A percentile compares a stretch with the other conserved stretches of the same genome.
Conservation (phyloP, 2,329 filamentous ascomycete genomes). For the Periglandula ipomoeae region DNA sequence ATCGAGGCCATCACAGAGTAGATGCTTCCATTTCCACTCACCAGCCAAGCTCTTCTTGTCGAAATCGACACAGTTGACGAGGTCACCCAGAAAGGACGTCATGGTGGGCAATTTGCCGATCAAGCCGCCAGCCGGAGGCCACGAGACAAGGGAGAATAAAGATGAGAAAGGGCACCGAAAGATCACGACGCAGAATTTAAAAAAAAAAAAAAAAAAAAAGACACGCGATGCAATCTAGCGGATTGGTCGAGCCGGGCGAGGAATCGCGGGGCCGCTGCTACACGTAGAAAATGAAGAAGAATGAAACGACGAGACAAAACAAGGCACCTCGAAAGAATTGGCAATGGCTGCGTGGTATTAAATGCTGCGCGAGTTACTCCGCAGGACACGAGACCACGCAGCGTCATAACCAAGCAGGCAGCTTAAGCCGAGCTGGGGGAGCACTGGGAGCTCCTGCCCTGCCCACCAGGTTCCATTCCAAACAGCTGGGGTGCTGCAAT, state of each 20-base stretch:
- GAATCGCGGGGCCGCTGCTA: too few relatives aligned
- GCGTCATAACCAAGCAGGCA: not conserved
- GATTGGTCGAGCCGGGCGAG: too few relatives aligned
- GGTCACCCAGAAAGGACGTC: slow-evolving; percentile 29
- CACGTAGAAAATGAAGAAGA: not conserved
- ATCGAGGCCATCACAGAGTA: not conserved
- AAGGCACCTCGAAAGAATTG: too few relatives aligned
- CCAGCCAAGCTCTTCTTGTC: slow-evolving; percentile 56
- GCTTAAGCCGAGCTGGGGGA: not conserved
- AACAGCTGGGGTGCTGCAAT: not conserved
- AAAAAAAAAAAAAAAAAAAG: not conserved
- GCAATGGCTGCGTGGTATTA: not conserved
- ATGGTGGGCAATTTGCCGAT: slow-evolving; percentile 20
- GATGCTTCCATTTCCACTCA: slow-evolving; percentile 30
- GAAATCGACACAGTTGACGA: slow-evolving; percentile 59
- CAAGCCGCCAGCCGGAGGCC: not conserved
- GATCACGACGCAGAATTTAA: not conserved
- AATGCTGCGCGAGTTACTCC: not conserved
- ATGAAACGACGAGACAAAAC: too few relatives aligned
- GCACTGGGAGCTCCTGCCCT: too few relatives aligned
- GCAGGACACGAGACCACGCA: not conserved
- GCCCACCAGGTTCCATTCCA: not conserved
- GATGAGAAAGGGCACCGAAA: not conserved
- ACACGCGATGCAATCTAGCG: too few relatives aligned
- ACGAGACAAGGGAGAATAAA: not conserved